Conservation (phyloP, 495 filamentous ascomycete genomes). For the Neurospora pannonica region DNA sequence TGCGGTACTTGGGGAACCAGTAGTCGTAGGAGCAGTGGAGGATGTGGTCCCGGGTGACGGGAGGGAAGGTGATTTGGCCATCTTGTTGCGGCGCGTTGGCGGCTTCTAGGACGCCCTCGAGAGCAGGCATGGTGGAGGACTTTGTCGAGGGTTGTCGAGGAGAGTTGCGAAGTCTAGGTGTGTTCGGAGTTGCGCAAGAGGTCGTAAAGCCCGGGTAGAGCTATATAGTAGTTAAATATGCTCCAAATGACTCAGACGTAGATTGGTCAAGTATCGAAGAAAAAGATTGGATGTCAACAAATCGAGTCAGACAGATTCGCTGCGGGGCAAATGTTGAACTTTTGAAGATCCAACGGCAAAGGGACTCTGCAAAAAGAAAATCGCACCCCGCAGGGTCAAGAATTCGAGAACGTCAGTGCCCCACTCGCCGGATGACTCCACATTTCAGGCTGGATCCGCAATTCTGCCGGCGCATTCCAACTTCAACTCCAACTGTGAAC, state of each 20-base stretch:
- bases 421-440: not conserved
- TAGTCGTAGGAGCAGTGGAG: slow-evolving; percentile 86
- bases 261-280: not conserved
- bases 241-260: not conserved
- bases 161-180: not conserved
- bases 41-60: slow-evolving; percentile 75
- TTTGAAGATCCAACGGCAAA: not conserved
- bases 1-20: slow-evolving; percentile 84
- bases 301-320: not conserved
- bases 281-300: not conserved
- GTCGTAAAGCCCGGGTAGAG: not conserved
- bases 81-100: slow-evolving; percentile 1
- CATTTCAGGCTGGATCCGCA: not conserved
- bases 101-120: slow-evolving; percentile 12
- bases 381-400: not conserved
- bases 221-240: not conserved
- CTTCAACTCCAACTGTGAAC: not conserved
- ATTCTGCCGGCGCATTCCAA: not conserved
- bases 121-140: slow-evolving; percentile 13
- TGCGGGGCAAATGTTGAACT: not conserved
- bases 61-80: slow-evolving; percentile 60
- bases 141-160: not conserved
- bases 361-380: not conserved
- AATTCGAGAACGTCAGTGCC: not conserved
- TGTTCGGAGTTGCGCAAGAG: not conserved